phyloP scores from a whole-genome alignment of 768 basidiomycete genomes.

The Clavulina sp. region DNA sequence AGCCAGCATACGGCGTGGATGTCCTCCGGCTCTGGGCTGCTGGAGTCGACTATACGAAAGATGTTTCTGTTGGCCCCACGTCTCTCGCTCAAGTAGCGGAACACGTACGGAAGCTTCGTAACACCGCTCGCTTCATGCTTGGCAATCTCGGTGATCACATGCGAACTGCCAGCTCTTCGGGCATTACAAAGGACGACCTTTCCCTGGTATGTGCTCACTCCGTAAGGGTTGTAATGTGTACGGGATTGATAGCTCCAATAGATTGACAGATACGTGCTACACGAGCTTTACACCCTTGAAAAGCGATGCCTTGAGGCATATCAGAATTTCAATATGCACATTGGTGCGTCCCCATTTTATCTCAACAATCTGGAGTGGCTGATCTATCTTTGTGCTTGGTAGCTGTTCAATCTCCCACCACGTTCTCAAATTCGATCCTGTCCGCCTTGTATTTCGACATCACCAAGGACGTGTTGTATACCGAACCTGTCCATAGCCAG shows the following conservation, averaged over 20 bases:
- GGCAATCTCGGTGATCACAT: slow-evolving; percentile 44
- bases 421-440: slow-evolving; percentile 68
- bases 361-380: not conserved
- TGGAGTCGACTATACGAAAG: slow-evolving; percentile 74
- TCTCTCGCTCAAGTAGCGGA: slow-evolving; percentile 61
- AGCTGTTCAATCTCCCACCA: slow-evolving; percentile 57
- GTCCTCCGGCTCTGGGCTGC: slow-evolving; percentile 83
- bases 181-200: slow-evolving; percentile 26
- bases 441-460: slow-evolving; percentile 88
- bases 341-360: slow-evolving; percentile 22
- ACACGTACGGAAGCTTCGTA: slow-evolving; percentile 66
- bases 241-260: slow-evolving; percentile 18
- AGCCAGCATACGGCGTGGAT: slow-evolving; percentile 74
- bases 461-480: slow-evolving; percentile 80
- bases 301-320: slow-evolving; percentile 50
- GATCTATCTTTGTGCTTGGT: too few species aligned
- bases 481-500: slow-evolving; percentile 31
- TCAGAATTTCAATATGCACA: slow-evolving; percentile 56
- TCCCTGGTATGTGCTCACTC: slow-evolving; percentile 37
- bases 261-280: slow-evolving; percentile 77
- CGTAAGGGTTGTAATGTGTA: not conserved
- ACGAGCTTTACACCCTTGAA: slow-evolving; percentile 63
- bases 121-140: slow-evolving; percentile 70
- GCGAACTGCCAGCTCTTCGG: slow-evolving; percentile 9
- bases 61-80: slow-evolving; percentile 69